phyloP scores from a whole-genome alignment of 2,329 filamentous ascomycete species.

The Colletotrichum caudatum region DNA sequence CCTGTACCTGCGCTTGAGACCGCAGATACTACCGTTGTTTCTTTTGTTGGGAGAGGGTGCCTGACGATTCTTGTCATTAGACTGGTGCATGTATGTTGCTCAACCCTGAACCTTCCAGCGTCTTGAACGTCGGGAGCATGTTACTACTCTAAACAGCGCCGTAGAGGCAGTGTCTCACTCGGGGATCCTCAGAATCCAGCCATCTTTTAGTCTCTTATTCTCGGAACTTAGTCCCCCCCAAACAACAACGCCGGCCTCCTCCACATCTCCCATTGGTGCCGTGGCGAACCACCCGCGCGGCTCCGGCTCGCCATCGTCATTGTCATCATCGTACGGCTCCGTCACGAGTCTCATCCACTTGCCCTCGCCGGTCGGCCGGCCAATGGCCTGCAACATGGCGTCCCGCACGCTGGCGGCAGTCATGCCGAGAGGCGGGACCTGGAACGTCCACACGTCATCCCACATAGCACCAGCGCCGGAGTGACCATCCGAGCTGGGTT shows the following conservation, averaged over 20 bases:
- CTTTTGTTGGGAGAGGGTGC: constrained; percentile 1
- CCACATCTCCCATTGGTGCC: constrained; percentile 68
- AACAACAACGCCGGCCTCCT: constrained; percentile 69
- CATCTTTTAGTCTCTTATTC: constrained; percentile 68
- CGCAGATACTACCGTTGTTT: constrained; percentile 2
- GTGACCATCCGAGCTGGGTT: constrained; percentile 62
- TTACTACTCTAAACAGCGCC: neutral
- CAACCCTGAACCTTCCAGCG: neutral
- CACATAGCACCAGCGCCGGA: constrained; percentile 66
- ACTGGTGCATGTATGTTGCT: constrained; percentile 13
- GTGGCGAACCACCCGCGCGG: constrained; percentile 70
- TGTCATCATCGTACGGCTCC: constrained; percentile 62
- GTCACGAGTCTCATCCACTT: constrained; percentile 65
- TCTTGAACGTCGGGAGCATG: neutral
- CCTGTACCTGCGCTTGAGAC: neutral
- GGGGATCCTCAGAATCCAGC: constrained; percentile 72
- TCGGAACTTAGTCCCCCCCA: constrained; percentile 69
- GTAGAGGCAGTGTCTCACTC: constrained; percentile 17
- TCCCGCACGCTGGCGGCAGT: constrained; percentile 67
- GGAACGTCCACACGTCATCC: constrained; percentile 74
- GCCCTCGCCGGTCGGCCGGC: constrained; percentile 68
- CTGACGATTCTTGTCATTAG: constrained; percentile 1
- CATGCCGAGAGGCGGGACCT: constrained; percentile 67
- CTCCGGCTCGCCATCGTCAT: constrained; percentile 60
- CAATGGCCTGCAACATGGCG: constrained; percentile 65